These are phyloP conservation scores for Suillus sp. DNA, from an alignment of 768 basidiomycete species.

Conservation along the genomic window DNA sequence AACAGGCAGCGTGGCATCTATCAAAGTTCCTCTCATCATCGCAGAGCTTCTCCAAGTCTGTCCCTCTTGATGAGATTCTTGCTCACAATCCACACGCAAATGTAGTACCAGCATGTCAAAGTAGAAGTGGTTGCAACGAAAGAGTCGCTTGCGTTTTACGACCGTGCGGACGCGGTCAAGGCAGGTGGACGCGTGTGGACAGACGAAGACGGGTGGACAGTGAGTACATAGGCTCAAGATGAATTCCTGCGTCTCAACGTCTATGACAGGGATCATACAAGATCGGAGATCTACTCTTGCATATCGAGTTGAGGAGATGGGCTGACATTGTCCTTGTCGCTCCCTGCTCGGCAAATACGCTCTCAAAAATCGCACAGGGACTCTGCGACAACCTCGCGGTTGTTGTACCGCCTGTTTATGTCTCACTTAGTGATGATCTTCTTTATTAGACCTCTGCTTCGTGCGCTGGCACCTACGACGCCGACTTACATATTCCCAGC, in stretches of 20 bases:
- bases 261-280: slow-evolving; percentile 60
- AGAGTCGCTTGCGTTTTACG: slow-evolving; percentile 76
- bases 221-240: slow-evolving; percentile 42
- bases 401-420: slow-evolving; percentile 2
- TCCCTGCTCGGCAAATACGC: slow-evolving; percentile 95
- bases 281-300: slow-evolving; percentile 90
- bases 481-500: slow-evolving; percentile 93
- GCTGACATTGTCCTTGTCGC: slow-evolving; percentile 94
- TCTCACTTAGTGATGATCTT: neutral
- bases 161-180: slow-evolving; percentile 48
- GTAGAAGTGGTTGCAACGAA: slow-evolving; percentile 87
- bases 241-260: neutral
- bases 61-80: neutral
- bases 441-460: slow-evolving; percentile 67
- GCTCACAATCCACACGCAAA: neutral
- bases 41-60: slow-evolving; percentile 63
- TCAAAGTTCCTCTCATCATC: slow-evolving; percentile 92
- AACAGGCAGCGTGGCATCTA: slow-evolving; percentile 93
- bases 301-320: slow-evolving; percentile 94
- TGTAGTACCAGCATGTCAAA: slow-evolving; percentile 70
- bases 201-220: slow-evolving; percentile 92
- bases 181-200: slow-evolving; percentile 75
- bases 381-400: slow-evolving; percentile 91
- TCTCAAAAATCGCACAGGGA: slow-evolving; percentile 90
- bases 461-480: slow-evolving; percentile 80